These are phyloP conservation scores for Fusarium agapanthi DNA, from an alignment of 2,329 filamentous ascomycete species.

Conservation along the genomic window DNA sequence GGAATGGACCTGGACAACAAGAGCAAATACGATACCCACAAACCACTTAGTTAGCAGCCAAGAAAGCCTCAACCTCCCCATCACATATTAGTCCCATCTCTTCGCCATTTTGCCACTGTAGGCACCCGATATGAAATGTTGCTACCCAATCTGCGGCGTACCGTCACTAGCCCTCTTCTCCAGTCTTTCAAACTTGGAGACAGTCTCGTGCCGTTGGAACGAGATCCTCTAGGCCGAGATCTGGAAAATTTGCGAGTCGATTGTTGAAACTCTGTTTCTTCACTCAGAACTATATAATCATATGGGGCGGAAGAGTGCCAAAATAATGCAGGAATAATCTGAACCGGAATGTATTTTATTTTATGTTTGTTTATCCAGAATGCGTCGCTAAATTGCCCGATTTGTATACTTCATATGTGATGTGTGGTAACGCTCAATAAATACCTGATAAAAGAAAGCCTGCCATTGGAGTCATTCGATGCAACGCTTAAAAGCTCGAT, in stretches of 20 bases:
- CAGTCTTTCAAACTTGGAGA: slow-evolving; percentile 23
- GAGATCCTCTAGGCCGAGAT: not conserved
- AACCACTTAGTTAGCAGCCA: not conserved
- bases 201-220: slow-evolving; percentile 5
- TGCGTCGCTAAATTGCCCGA: slow-evolving; percentile 27
- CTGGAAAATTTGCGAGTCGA: not conserved
- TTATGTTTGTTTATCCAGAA: slow-evolving; percentile 23
- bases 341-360: slow-evolving; percentile 13
- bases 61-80: not conserved
- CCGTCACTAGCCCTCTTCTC: slow-evolving; percentile 1
- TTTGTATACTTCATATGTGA: slow-evolving; percentile 23
- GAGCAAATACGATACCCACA: not conserved
- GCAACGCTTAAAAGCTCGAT: slow-evolving; percentile 20
- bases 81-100: slow-evolving; percentile 3
- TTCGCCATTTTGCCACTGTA: slow-evolving; percentile 27
- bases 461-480: slow-evolving; percentile 10
- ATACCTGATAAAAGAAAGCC: slow-evolving; percentile 2
- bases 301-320: not conserved
- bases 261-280: not conserved
- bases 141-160: slow-evolving; percentile 7
- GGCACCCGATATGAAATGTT: slow-evolving; percentile 9
- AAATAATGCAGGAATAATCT: not conserved
- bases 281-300: not conserved
- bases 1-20: not conserved
- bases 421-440: slow-evolving; percentile 9